Conservation (phyloP, 306 rosid genomes). For the Malus sieversii region DNA sequence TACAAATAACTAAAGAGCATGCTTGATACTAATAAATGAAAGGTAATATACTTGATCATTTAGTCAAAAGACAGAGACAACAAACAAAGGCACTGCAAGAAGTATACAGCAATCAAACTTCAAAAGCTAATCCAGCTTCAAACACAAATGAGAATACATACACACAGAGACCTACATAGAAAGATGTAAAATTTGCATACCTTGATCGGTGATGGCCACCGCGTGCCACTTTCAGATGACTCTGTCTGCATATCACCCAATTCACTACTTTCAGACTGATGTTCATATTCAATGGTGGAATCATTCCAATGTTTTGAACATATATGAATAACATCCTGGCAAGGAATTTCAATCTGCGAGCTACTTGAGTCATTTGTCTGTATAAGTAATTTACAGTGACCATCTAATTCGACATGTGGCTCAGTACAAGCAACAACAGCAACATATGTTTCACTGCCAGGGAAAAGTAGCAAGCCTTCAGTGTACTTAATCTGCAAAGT, state of each 20-base stretch:
- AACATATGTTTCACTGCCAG: conserved; percentile 64
- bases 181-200: conserved; percentile 27
- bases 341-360: conserved; percentile 64
- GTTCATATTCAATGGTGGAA: conserved; percentile 40
- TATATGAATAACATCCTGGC: conserved; percentile 45
- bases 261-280: conserved; percentile 23
- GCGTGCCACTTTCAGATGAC: conserved; percentile 28
- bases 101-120: background rate
- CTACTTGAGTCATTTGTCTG: conserved; percentile 69
- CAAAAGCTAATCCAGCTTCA: background rate
- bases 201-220: conserved; percentile 30
- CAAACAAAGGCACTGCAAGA: background rate
- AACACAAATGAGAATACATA: background rate
- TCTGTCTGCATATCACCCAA: conserved; percentile 31
- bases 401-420: conserved; percentile 22
- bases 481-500: conserved; percentile 49
- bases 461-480: conserved; percentile 78
- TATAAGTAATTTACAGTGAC: conserved; percentile 53
- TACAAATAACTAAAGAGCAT: background rate
- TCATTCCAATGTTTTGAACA: conserved; percentile 49
- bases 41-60: background rate
- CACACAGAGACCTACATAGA: background rate
- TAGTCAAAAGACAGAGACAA: background rate
- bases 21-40: background rate
- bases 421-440: conserved; percentile 59